These are phyloP conservation scores for Fusarium sp. DNA, from an alignment of 2,329 filamentous ascomycete species.

Conservation along the genomic window DNA sequence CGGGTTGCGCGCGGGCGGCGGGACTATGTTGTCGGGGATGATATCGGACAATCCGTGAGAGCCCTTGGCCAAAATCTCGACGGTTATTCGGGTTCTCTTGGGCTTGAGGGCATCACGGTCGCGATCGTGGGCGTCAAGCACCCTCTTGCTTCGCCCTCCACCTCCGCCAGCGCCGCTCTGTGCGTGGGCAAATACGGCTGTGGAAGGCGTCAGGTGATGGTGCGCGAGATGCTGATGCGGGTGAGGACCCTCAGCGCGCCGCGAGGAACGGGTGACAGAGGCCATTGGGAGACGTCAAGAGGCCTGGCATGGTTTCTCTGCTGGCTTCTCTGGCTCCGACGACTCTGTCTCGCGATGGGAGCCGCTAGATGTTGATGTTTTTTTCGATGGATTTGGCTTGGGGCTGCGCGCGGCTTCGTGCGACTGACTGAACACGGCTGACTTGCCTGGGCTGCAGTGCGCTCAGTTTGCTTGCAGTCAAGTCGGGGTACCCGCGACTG, in stretches of 20 bases:
- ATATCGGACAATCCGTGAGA: conserved; percentile 37
- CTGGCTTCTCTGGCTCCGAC: conserved; percentile 34
- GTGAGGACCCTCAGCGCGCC: conserved; percentile 58
- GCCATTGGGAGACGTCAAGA: conserved; percentile 55
- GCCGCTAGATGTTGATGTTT: conserved; percentile 41
- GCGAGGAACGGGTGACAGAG: conserved; percentile 60
- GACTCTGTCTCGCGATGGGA: conserved; percentile 42
- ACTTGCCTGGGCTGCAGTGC: neutral
- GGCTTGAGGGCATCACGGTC: conserved; percentile 55
- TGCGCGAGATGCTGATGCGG: conserved; percentile 49
- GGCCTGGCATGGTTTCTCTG: conserved; percentile 50
- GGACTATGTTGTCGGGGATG: conserved; percentile 40
- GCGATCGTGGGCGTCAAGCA: conserved; percentile 54
- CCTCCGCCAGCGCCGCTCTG: conserved; percentile 47
- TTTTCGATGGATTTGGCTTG: conserved; percentile 41
- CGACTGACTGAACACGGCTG: conserved; percentile 35
- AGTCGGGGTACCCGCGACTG: conserved; percentile 17
- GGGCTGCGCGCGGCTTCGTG: conserved; percentile 34
- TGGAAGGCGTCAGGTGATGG: conserved; percentile 44
- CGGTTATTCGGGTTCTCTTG: conserved; percentile 61
- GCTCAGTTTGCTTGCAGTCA: conserved; percentile 27
- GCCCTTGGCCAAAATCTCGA: conserved; percentile 58
- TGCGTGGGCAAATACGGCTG: conserved; percentile 45
- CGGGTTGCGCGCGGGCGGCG: conserved; percentile 40
- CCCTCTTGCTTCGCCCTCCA: conserved; percentile 55